Conservation (phyloP, 768 basidiomycete genomes). For the Calocera viscosa region DNA sequence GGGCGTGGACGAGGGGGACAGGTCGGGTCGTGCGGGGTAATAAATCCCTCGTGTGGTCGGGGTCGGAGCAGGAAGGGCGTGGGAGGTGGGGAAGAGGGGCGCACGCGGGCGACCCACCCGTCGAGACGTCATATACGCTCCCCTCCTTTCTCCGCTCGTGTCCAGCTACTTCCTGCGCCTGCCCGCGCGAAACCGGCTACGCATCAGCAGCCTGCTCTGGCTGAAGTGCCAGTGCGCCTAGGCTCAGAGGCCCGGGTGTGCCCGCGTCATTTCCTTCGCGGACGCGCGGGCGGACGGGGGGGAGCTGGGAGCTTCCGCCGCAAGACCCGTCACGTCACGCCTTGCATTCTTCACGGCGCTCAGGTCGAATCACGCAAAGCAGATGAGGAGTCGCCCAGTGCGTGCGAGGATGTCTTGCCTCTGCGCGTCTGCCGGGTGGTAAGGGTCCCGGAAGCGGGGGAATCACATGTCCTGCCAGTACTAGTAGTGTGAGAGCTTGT, state of each 20-base stretch:
- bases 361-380: neutral
- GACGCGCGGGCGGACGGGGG: too few species aligned
- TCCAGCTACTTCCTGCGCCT: too few species aligned
- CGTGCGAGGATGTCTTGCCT: too few species aligned
- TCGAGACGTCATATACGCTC: neutral
- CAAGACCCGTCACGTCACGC: neutral
- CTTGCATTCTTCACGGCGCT: neutral
- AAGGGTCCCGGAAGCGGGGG: slow-evolving; percentile 7
- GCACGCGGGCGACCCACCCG: neutral
- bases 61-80: neutral
- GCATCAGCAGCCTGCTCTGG: too few species aligned
- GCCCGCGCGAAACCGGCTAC: neutral
- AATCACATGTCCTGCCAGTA: neutral
- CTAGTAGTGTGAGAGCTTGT: neutral
- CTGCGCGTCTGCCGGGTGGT: too few species aligned
- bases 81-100: neutral
- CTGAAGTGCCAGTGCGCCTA: too few species aligned
- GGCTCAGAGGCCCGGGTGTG: too few species aligned
- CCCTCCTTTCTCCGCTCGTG: neutral
- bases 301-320: too few species aligned
- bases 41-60: neutral
- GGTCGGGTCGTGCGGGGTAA: neutral
- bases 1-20: neutral
- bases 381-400: neutral
- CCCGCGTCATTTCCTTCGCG: too few species aligned